These are phyloP conservation scores for Funneliformis geosporum DNA, from an alignment of 192 early-diverging fungal genomes.

Conservation along the genomic window DNA sequence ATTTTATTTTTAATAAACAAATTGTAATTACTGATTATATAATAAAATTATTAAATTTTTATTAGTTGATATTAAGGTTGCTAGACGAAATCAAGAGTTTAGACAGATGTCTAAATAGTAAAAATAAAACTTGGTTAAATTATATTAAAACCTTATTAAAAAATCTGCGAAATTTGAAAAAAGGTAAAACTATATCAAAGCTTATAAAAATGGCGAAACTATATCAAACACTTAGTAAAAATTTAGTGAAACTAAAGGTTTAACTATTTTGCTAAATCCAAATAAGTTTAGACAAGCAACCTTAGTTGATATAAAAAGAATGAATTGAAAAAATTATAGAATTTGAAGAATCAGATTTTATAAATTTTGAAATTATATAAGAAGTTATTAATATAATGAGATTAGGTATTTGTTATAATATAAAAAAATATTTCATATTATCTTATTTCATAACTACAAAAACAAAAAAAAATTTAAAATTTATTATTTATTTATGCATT, in stretches of 20 bases:
- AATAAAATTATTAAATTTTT: not conserved
- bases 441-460: not conserved
- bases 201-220: too few species aligned
- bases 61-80: not conserved
- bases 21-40: not conserved
- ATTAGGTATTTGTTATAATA: not conserved
- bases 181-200: too few species aligned
- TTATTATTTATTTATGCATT: not conserved
- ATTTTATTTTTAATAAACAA: not conserved
- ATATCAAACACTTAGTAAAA: too few species aligned
- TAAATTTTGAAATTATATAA: not conserved
- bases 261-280: too few species aligned
- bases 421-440: conserved; percentile 5
- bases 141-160: too few species aligned
- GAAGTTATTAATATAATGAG: not conserved
- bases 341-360: not conserved
- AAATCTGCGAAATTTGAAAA: too few species aligned
- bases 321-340: not conserved
- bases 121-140: too few species aligned
- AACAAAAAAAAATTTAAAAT: not conserved
- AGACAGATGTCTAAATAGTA: too few species aligned
- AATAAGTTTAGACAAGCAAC: too few species aligned
- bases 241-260: too few species aligned
- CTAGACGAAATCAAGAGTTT: too few species aligned
- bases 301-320: not conserved